These are phyloP conservation scores for Ophiostoma himal-ulmi DNA, from an alignment of 2,329 filamentous ascomycete genomes.

Conservation along the genomic window DNA sequence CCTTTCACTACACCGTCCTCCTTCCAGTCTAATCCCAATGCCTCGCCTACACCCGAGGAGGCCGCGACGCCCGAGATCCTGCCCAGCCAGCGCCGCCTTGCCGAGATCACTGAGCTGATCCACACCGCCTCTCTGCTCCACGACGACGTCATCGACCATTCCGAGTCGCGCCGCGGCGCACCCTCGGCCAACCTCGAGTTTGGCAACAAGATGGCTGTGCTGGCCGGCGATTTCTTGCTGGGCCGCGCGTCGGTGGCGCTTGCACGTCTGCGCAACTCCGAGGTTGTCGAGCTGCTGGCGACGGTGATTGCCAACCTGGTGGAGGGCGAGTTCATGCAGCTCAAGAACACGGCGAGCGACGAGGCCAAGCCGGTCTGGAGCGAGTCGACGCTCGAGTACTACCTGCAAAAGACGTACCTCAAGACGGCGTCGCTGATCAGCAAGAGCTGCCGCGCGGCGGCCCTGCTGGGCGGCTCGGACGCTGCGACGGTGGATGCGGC, in stretches of 20 bases:
- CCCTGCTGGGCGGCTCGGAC: constrained; percentile 72
- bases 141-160: constrained; percentile 97
- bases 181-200: constrained; percentile 91
- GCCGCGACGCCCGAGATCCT: constrained; percentile 60
- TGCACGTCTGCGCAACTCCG: constrained; percentile 81
- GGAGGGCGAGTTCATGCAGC: constrained; percentile 98
- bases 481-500: constrained; percentile 79
- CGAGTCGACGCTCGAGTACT: constrained; percentile 85
- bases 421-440: constrained; percentile 95
- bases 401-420: constrained; percentile 95
- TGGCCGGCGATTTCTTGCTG: constrained; percentile 94
- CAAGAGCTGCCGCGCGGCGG: constrained; percentile 88
- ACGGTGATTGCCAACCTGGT: constrained; percentile 97
- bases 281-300: constrained; percentile 89
- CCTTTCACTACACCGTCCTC: not conserved
- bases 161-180: constrained; percentile 72
- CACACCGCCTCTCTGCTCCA: constrained; percentile 95
- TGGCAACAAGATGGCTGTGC: constrained; percentile 97
- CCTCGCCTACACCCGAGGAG: constrained; percentile 34
- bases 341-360: constrained; percentile 90
- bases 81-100: constrained; percentile 84
- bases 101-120: constrained; percentile 95
- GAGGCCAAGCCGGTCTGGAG: constrained; percentile 80
- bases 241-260: constrained; percentile 90
- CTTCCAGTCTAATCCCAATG: constrained; percentile 27